phyloP scores from a whole-genome alignment of 2,329 filamentous ascomycete genomes.

The Fusarium oligoseptatum region DNA sequence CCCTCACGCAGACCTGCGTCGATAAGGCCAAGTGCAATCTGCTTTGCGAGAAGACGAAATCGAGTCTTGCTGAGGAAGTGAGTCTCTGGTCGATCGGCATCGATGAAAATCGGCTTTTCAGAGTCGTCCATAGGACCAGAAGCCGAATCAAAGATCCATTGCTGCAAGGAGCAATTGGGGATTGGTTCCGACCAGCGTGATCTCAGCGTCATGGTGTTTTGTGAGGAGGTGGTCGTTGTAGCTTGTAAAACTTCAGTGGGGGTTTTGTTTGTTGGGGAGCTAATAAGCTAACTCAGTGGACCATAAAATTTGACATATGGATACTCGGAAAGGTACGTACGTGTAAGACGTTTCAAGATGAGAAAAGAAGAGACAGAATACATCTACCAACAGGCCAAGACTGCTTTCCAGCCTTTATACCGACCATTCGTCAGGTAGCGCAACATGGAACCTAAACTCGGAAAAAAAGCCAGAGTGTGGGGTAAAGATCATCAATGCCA shows the following conservation, averaged over 20 bases:
- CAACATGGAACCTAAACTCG: neutral
- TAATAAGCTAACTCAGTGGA: neutral
- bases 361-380: neutral
- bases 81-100: constrained; percentile 75
- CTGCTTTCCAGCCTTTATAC: neutral
- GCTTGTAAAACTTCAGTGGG: neutral
- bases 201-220: constrained; percentile 56
- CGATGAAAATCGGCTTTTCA: constrained; percentile 66
- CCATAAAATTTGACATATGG: neutral
- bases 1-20: constrained; percentile 73
- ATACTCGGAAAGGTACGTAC: neutral
- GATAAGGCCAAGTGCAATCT: constrained; percentile 76
- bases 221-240: neutral
- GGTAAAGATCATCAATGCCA: constrained; percentile 7
- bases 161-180: constrained; percentile 64
- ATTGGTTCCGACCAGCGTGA: constrained; percentile 61
- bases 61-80: constrained; percentile 73
- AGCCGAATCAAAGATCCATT: constrained; percentile 67
- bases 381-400: neutral
- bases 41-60: constrained; percentile 78
- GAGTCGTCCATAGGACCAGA: constrained; percentile 53
- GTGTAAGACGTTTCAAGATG: neutral
- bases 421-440: neutral
- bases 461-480: constrained; percentile 2
- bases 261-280: neutral